These are phyloP conservation scores for Daphne laureola DNA, from an alignment of 441 rosid species.

Conservation along the genomic window DNA sequence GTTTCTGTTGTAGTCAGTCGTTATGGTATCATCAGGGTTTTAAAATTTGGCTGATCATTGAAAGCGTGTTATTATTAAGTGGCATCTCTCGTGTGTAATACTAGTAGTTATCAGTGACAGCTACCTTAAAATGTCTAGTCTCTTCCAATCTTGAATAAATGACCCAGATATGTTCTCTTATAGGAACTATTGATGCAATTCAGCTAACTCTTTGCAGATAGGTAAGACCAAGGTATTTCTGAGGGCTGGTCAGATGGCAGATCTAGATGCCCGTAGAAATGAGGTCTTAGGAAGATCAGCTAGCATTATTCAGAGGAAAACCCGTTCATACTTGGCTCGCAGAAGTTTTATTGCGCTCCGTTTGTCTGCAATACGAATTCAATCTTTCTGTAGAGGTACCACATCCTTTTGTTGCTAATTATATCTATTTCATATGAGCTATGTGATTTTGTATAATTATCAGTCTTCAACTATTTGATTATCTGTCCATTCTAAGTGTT, in stretches of 20 bases:
- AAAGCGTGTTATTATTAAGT: not conserved
- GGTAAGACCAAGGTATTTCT: slow-evolving; percentile 97
- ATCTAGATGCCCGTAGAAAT: slow-evolving; percentile 82
- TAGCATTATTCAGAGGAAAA: slow-evolving; percentile 87
- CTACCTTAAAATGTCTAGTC: not conserved
- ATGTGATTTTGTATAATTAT: slow-evolving; percentile 1
- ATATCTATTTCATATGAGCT: too few species aligned
- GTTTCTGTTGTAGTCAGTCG: too few species aligned
- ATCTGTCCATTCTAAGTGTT: slow-evolving; percentile 2
- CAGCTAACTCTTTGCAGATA: slow-evolving; percentile 45
- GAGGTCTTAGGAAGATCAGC: slow-evolving; percentile 98
- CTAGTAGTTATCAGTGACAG: not conserved
- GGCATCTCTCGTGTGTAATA: not conserved
- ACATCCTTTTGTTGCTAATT: not conserved
- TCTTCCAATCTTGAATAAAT: not conserved
- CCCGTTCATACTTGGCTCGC: slow-evolving; percentile 81
- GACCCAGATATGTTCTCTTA: not conserved
- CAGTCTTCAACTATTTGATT: slow-evolving; percentile 1
- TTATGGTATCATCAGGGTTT: too few species aligned
- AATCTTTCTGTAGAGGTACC: slow-evolving; percentile 89
- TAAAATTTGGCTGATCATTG: not conserved
- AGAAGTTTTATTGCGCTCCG: slow-evolving; percentile 60
- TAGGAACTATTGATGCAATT: slow-evolving; percentile 10
- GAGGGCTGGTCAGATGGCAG: slow-evolving; percentile 99
- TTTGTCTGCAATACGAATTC: slow-evolving; percentile 58